Conservation (phyloP, 371 early-diverging fungal species). For the Rhizopus delemar region DNA sequence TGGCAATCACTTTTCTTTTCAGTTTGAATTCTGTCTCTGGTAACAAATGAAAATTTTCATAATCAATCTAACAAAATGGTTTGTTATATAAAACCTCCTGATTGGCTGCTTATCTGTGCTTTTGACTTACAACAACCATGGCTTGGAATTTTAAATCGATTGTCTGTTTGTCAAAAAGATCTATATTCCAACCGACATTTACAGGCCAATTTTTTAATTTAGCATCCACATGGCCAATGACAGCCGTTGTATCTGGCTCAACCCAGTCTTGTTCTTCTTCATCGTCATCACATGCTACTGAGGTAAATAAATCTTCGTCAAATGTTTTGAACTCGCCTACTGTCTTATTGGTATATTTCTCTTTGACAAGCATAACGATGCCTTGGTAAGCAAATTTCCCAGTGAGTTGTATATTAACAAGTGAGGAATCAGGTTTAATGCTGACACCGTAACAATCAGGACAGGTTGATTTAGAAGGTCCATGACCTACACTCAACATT, state of each 20-base stretch:
- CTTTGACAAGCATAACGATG: slow-evolving; percentile 41
- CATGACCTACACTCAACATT: slow-evolving; percentile 49
- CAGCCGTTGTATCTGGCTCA: slow-evolving; percentile 25
- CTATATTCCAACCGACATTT: slow-evolving; percentile 34
- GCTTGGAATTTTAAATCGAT: slow-evolving; percentile 35
- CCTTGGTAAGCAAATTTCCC: slow-evolving; percentile 44
- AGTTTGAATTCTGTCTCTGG: slow-evolving; percentile 41
- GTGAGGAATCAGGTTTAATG: slow-evolving; percentile 16
- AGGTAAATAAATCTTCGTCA: slow-evolving; percentile 28
- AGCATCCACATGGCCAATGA: slow-evolving; percentile 46
- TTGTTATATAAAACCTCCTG: background rate
- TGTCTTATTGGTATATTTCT: slow-evolving; percentile 33
- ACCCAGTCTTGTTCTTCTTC: slow-evolving; percentile 30
- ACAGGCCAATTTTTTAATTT: slow-evolving; percentile 47
- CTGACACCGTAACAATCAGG: slow-evolving; percentile 39
- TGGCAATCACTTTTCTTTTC: slow-evolving; percentile 14
- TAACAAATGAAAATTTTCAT: slow-evolving; percentile 47
- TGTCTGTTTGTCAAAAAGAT: slow-evolving; percentile 12
- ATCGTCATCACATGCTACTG: slow-evolving; percentile 52
- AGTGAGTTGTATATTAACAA: slow-evolving; percentile 29
- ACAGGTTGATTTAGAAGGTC: slow-evolving; percentile 45
- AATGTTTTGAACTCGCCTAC: slow-evolving; percentile 44
- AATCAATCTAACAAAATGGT: slow-evolving; percentile 36
- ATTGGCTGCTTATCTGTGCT: background rate
- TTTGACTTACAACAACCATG: slow-evolving; percentile 50